A percentile compares a stretch with the other conserved stretches of the same genome.
These are phyloP conservation scores for Articulospora tetracladia DNA, from an alignment of 495 filamentous ascomycete genomes.

Conservation along the genomic window DNA sequence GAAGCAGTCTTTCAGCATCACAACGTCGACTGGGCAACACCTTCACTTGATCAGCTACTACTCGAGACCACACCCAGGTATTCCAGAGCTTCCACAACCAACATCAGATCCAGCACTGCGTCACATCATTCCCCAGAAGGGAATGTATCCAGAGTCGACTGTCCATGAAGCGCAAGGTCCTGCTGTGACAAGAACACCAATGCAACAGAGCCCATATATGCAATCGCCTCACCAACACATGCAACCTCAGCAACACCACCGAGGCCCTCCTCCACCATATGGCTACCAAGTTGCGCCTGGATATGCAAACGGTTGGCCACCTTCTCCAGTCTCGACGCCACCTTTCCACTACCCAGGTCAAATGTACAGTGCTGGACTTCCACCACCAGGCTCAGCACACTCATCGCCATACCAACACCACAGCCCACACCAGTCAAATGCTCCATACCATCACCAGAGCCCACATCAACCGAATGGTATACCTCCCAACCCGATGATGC, in stretches of 20 bases:
- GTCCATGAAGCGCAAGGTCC: conserved; percentile 66
- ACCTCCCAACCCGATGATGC: conserved; percentile 2
- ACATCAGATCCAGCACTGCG: conserved; percentile 75
- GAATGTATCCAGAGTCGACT: conserved; percentile 97
- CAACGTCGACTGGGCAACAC: conserved; percentile 83
- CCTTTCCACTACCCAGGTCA: conserved; percentile 28
- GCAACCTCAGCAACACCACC: conserved; percentile 34
- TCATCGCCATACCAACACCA: conserved; percentile 22
- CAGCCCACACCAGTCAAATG: conserved; percentile 25
- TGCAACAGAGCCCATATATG: conserved; percentile 38
- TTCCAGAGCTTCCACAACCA: conserved; percentile 69
- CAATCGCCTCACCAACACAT: conserved; percentile 40
- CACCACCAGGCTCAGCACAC: conserved; percentile 20
- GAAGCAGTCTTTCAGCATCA: conserved; percentile 99
- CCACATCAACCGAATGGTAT: conserved; percentile 6
- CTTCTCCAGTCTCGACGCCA: conserved; percentile 50
- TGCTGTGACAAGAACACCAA: conserved; percentile 41
- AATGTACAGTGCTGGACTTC: conserved; percentile 21
- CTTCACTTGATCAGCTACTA: conserved; percentile 97
- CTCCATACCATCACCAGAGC: conserved; percentile 1
- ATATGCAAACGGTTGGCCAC: conserved; percentile 55
- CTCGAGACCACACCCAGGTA: conserved; percentile 66
- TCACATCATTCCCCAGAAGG: conserved; percentile 79
- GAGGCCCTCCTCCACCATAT: conserved; percentile 33
- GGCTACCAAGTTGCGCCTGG: conserved; percentile 33